A percentile compares a stretch with the other conserved stretches of the same genome.
Conservation (phyloP, 805 yeast species). For the Zygoascus biomembranicola region DNA sequence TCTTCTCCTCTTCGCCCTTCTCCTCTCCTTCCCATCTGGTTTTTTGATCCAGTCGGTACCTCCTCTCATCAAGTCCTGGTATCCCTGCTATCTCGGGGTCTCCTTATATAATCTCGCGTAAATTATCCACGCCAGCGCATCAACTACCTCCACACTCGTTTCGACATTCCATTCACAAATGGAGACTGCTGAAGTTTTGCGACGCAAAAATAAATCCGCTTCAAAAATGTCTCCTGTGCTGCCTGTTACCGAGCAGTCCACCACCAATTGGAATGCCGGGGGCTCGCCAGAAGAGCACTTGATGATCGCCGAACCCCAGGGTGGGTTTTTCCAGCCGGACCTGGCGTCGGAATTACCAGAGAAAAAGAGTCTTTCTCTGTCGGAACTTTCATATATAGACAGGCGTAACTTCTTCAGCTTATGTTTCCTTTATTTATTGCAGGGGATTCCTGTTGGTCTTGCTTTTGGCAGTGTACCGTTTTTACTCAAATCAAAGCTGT, state of each 20-base stretch:
- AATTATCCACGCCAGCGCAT: neutral
- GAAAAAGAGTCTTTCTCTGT: slow-evolving; percentile 17
- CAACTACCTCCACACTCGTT: neutral
- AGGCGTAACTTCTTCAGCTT: slow-evolving; percentile 67
- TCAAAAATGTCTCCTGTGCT: neutral
- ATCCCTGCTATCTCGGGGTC: neutral
- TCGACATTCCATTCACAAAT: neutral
- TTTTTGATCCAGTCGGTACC: too few species aligned
- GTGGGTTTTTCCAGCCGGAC: neutral
- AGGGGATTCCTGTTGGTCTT: slow-evolving; percentile 95
- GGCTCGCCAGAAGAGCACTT: neutral
- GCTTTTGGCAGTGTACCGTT: slow-evolving; percentile 95
- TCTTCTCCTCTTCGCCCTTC: too few species aligned
- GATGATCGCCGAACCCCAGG: neutral
- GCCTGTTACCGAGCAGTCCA: neutral
- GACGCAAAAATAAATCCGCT: neutral
- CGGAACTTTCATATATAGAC: slow-evolving; percentile 37
- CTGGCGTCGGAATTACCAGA: neutral
- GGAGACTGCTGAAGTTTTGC: neutral
- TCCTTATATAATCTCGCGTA: neutral
- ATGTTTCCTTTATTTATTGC: slow-evolving; percentile 69
- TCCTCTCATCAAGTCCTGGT: too few species aligned
- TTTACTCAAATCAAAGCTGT: slow-evolving; percentile 68
- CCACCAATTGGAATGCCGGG: neutral
- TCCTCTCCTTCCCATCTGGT: too few species aligned